These are phyloP conservation scores for Clonostachys rhizophaga DNA, from an alignment of 2,329 filamentous ascomycete species.

Conservation along the genomic window DNA sequence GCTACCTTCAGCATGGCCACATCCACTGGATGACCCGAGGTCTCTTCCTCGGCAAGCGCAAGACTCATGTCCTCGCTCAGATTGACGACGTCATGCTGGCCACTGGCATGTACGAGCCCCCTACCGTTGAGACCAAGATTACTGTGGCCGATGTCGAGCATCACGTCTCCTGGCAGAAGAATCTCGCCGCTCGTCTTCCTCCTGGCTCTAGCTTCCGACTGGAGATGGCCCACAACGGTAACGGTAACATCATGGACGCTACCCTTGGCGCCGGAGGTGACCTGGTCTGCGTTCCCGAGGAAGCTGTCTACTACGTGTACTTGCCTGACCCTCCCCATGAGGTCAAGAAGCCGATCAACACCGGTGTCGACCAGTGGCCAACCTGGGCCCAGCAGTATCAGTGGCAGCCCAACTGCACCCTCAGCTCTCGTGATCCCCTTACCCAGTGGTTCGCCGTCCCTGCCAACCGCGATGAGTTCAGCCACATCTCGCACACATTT, in stretches of 20 bases:
- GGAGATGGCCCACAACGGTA: conserved; percentile 49
- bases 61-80: conserved; percentile 49
- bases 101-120: conserved; percentile 43
- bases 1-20: conserved; percentile 56
- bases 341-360: conserved; percentile 40
- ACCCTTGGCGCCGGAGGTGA: conserved; percentile 36
- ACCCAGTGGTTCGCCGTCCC: conserved; percentile 44
- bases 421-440: conserved; percentile 40
- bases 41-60: conserved; percentile 50
- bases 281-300: conserved; percentile 29
- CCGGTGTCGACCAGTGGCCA: conserved; percentile 44
- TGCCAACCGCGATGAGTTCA: conserved; percentile 47
- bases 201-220: conserved; percentile 45
- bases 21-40: conserved; percentile 59
- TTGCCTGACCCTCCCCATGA: conserved; percentile 39
- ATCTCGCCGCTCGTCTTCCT: conserved; percentile 40
- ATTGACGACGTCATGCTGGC: conserved; percentile 60
- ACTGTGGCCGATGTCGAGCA: conserved; percentile 37
- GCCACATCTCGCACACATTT: conserved; percentile 59
- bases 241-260: conserved; percentile 43
- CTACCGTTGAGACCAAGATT: conserved; percentile 42
- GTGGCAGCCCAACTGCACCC: conserved; percentile 45
- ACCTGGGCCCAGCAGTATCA: conserved; percentile 40
- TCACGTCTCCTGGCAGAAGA: conserved; percentile 33
- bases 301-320: conserved; percentile 36